These are phyloP conservation scores for Fistulinella staudtii DNA, from an alignment of 1,284 basidiomycete species.

Conservation along the genomic window DNA sequence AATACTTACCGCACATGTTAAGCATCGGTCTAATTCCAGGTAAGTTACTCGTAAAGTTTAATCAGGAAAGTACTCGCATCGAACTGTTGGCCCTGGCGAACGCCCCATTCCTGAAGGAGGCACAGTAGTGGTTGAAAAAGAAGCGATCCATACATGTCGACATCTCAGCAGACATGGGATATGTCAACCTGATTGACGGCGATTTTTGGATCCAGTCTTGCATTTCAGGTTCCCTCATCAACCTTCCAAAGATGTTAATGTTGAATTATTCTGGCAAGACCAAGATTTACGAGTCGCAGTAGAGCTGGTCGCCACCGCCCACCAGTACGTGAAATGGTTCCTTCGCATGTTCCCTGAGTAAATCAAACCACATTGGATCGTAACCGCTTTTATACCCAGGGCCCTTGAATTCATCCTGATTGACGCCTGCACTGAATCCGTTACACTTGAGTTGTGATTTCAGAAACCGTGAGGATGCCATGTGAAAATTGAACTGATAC, in stretches of 20 bases:
- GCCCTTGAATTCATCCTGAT: constrained; percentile 73
- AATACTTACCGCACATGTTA: constrained; percentile 54
- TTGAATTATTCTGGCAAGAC: neutral
- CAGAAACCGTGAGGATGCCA: neutral
- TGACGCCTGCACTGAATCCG: constrained; percentile 77
- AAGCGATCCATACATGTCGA: constrained; percentile 80
- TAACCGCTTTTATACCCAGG: constrained; percentile 75
- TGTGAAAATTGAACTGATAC: constrained; percentile 1
- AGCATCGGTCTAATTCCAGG: constrained; percentile 50
- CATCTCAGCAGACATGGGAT: constrained; percentile 73
- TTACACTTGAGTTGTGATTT: constrained; percentile 57
- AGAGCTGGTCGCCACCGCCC: constrained; percentile 84
- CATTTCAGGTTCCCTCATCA: constrained; percentile 72
- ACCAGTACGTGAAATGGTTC: constrained; percentile 83
- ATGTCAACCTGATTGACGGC: constrained; percentile 59
- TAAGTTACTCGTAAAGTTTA: constrained; percentile 3
- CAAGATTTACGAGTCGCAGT: constrained; percentile 62
- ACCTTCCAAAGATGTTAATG: constrained; percentile 32
- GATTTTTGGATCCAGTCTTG: constrained; percentile 78
- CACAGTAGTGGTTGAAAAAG: constrained; percentile 89
- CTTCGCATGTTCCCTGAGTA: constrained; percentile 76
- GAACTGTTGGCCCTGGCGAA: constrained; percentile 92
- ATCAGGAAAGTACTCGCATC: constrained; percentile 58
- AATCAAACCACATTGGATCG: constrained; percentile 91
- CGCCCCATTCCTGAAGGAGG: constrained; percentile 81